Percentiles rank a stretch among this genome's conserved stretches.
These are phyloP conservation scores for Trametes cinnabarina DNA, from an alignment of 768 basidiomycete genomes.

Conservation along the genomic window DNA sequence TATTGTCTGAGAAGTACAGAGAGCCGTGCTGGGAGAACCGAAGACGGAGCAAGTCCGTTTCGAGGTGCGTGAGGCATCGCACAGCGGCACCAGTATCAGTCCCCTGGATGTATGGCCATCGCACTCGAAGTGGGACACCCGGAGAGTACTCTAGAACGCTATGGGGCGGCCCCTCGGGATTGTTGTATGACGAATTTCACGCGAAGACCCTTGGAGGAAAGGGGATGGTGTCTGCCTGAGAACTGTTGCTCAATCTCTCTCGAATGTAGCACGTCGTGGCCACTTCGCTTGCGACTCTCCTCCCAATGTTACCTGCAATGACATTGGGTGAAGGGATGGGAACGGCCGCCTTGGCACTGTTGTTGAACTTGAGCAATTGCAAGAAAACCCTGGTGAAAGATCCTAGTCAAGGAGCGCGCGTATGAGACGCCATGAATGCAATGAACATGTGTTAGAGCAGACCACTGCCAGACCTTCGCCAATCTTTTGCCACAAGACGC, in stretches of 20 bases:
- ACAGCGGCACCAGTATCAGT: background rate
- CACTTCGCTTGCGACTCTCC: background rate
- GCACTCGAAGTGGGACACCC: background rate
- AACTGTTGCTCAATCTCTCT: background rate
- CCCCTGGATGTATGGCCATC: background rate
- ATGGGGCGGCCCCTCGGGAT: background rate
- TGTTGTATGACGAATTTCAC: background rate
- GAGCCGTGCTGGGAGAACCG: background rate
- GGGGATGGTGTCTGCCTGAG: background rate
- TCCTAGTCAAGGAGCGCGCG: background rate
- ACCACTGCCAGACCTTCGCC: constrained; percentile 1
- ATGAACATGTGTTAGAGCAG: background rate
- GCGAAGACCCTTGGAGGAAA: constrained; percentile 3
- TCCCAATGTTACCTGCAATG: background rate
- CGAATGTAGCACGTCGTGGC: constrained; percentile 2
- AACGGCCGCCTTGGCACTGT: background rate
- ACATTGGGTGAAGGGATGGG: constrained; percentile 1
- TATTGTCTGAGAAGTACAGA: background rate
- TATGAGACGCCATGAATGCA: background rate
- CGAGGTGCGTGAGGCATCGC: background rate
- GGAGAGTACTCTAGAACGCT: background rate
- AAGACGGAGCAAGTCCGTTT: background rate
- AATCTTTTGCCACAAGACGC: background rate
- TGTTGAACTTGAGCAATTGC: constrained; percentile 3
- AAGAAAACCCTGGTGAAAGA: constrained; percentile 2